Conservation (phyloP, 257 asterid species). For the Solanum chmielewskii region DNA sequence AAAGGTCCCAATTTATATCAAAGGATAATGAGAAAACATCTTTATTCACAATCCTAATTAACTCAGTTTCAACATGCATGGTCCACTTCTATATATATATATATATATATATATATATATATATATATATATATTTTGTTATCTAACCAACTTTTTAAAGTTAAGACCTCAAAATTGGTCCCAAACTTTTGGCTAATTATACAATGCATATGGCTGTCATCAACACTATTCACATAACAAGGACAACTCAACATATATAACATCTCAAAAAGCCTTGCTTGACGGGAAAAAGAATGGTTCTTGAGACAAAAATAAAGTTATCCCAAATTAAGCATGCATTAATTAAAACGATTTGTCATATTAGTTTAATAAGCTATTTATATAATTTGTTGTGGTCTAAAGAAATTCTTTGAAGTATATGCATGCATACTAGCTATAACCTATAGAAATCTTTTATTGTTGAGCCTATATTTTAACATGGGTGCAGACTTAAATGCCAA, state of each 20-base stretch:
- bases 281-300: neutral
- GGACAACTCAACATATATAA: slow-evolving; percentile 11
- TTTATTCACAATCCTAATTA: slow-evolving; percentile 21
- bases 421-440: neutral
- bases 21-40: slow-evolving; percentile 26
- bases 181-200: slow-evolving; percentile 2
- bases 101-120: neutral
- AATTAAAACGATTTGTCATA: neutral
- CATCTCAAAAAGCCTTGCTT: slow-evolving; percentile 1
- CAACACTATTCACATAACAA: slow-evolving; percentile 4
- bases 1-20: slow-evolving; percentile 26
- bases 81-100: slow-evolving; percentile 14
- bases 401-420: neutral
- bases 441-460: neutral
- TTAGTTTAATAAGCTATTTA: neutral
- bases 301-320: neutral
- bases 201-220: slow-evolving; percentile 8
- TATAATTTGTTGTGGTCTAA: neutral
- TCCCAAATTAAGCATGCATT: neutral
- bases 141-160: neutral
- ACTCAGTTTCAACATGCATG: slow-evolving; percentile 1
- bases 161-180: neutral
- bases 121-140: neutral
- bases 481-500: neutral
- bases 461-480: neutral